Percentiles rank a stretch among this genome's conserved stretches.
These are phyloP conservation scores for Torulaspora microellipsoides DNA, from an alignment of 805 yeast species.

Conservation along the genomic window DNA sequence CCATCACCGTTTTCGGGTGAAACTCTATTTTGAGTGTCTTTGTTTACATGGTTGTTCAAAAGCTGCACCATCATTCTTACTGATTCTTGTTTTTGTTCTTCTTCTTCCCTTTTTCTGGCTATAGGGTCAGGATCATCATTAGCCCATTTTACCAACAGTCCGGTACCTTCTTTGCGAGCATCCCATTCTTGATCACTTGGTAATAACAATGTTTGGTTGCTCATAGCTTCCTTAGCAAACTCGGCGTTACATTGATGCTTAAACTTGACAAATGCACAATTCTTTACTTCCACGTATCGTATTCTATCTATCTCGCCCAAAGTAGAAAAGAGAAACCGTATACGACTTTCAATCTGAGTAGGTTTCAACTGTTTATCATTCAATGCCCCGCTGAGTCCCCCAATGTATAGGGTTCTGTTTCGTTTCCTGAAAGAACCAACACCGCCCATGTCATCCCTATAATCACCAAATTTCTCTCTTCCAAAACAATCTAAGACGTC, in stretches of 20 bases:
- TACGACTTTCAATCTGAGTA: slow-evolving; percentile 38
- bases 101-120: slow-evolving; percentile 27
- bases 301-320: slow-evolving; percentile 74
- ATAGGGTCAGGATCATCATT: slow-evolving; percentile 78
- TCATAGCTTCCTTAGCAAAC: slow-evolving; percentile 94
- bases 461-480: slow-evolving; percentile 74
- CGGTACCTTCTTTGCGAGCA: slow-evolving; percentile 43
- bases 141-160: slow-evolving; percentile 70
- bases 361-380: slow-evolving; percentile 38
- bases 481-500: slow-evolving; percentile 79
- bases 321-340: slow-evolving; percentile 47
- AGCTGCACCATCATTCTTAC: slow-evolving; percentile 26
- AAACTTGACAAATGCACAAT: slow-evolving; percentile 76
- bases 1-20: neutral
- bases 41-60: slow-evolving; percentile 12
- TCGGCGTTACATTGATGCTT: slow-evolving; percentile 72
- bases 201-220: slow-evolving; percentile 62
- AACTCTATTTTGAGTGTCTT: neutral
- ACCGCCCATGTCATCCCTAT: slow-evolving; percentile 92
- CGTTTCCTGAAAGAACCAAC: slow-evolving; percentile 70
- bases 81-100: slow-evolving; percentile 24
- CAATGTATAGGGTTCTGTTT: slow-evolving; percentile 77
- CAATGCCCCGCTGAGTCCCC: slow-evolving; percentile 45
- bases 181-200: slow-evolving; percentile 46
- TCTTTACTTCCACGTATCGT: slow-evolving; percentile 54